phyloP scores from a whole-genome alignment of 768 basidiomycete genomes.

The Mycena galopus region DNA sequence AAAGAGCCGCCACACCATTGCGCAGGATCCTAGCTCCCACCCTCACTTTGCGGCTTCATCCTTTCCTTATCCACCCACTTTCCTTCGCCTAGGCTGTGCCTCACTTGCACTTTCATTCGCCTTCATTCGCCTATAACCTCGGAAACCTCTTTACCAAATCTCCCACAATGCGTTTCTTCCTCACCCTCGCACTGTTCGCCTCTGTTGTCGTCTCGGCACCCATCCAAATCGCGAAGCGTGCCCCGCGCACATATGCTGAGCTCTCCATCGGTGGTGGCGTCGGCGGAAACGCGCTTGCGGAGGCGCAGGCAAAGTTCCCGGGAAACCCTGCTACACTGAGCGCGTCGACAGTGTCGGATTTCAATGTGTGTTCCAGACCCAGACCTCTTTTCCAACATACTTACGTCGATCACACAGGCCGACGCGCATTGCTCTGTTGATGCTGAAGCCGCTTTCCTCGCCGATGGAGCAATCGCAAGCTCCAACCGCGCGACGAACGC shows the following conservation, averaged over 20 bases:
- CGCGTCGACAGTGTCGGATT: slow-evolving; percentile 11
- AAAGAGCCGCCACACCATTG: too few relatives aligned
- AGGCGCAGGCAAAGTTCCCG: slow-evolving; percentile 28
- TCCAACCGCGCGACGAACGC: slow-evolving; percentile 26
- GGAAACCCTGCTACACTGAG: slow-evolving; percentile 20
- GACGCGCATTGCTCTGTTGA: slow-evolving; percentile 26
- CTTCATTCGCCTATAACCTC: not conserved
- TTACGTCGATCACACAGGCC: not conserved
- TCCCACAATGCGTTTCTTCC: slow-evolving; percentile 13
- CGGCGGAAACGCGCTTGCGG: slow-evolving; percentile 26
- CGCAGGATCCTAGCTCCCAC: slow-evolving; percentile 2
- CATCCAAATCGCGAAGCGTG: slow-evolving; percentile 21
- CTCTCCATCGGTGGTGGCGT: slow-evolving; percentile 26
- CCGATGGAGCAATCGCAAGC: slow-evolving; percentile 17
- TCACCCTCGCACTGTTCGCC: slow-evolving; percentile 6
- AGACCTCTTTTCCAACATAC: not conserved
- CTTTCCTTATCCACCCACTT: slow-evolving; percentile 13
- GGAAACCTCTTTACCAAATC: not conserved
- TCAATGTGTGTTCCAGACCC: slow-evolving; percentile 2
- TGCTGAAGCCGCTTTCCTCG: slow-evolving; percentile 19
- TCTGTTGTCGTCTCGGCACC: slow-evolving; percentile 10
- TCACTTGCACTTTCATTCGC: slow-evolving; percentile 24
- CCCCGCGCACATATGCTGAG: slow-evolving; percentile 20
- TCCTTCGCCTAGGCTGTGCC: slow-evolving; percentile 32
- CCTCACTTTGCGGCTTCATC: not conserved